Evolutionary conservation across 2,329 filamentous ascomycete genomes (phyloP), one percentile per base, ranked within the genome.

Genomic region (Diaporthe velutina): DNA sequence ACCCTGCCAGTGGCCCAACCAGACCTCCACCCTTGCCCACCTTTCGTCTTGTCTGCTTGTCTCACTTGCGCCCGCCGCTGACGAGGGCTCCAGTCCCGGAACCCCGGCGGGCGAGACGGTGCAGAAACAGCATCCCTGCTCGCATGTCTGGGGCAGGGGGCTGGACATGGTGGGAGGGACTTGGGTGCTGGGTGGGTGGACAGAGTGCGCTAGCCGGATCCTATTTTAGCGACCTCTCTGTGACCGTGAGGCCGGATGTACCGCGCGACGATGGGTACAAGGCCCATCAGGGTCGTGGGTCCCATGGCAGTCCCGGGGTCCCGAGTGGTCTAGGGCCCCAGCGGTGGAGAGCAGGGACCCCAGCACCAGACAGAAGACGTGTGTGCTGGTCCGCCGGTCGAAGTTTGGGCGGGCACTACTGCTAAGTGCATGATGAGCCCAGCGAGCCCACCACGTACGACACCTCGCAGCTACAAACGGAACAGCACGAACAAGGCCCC

Each of bases 21-120:
- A 48, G 57, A 45, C 73, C 76, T 76, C 78, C 78, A 78, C 77
- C 74, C 67, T 68, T 45, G 55, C 72, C 78, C 76, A 78, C 78
- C 79, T 81, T 80, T 83, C 83, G 84, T 72, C 70, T 72, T 52
- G 58, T 55, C 84, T 84, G 84, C 83, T 81, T 87, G 86, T 88
- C 87, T 89, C 87, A 88, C 86, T 87, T 85, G 82, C 85, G 83
- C 74, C 73, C 71, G 66, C 71, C 74, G 72, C 81, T 84, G 86
- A 86, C 86, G 83, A 81, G 84, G 83, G 81, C 78, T 78, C 78
- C 78, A 79, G 78, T 76, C 80, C 82, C 80, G 79, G 81, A 80
- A 79, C 79, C 79, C 78, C 79, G 77, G 76, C 79, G 79, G 79
- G 78, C 77, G 78, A 80, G 79, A 78, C 79, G 78, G 78, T 75